Percentiles rank a stretch among this genome's conserved stretches.
Evolutionary conservation across 78 protist species (phyloP).

Genomic region (Guillardia theta): DNA sequence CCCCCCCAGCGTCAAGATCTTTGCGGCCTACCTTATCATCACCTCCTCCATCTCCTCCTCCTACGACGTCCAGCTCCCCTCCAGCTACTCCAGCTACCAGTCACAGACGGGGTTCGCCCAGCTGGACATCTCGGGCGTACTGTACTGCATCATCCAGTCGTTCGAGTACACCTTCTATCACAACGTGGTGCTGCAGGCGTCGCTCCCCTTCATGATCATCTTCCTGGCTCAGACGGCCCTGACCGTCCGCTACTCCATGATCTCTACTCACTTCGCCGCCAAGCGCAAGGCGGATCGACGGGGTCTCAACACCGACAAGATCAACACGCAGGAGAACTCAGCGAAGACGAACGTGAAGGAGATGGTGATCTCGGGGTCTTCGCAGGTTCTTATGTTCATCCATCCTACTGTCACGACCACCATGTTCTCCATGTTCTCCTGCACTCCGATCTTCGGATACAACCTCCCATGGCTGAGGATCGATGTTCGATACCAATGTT

Average conservation of each 20-base stretch:
- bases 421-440: neutral
- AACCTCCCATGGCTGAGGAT: neutral
- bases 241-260: neutral
- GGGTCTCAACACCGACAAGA: neutral
- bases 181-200: neutral
- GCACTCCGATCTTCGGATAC: conserved; percentile 11
- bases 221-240: neutral
- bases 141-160: neutral
- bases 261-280: neutral
- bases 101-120: neutral
- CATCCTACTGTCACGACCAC: neutral
- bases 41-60: neutral
- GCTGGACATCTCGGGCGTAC: neutral
- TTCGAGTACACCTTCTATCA: neutral
- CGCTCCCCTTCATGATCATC: neutral
- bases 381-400: neutral
- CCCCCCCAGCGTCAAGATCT: neutral
- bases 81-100: neutral
- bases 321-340: neutral
- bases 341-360: neutral
- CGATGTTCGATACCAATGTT: neutral
- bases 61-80: neutral
- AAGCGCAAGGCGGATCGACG: neutral
- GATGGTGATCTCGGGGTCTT: neutral
- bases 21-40: neutral